A percentile compares a stretch with the other conserved stretches of the same genome.
Evolutionary conservation across 495 filamentous ascomycete genomes (phyloP).

Genomic region (Penicillium diatomitis): DNA sequence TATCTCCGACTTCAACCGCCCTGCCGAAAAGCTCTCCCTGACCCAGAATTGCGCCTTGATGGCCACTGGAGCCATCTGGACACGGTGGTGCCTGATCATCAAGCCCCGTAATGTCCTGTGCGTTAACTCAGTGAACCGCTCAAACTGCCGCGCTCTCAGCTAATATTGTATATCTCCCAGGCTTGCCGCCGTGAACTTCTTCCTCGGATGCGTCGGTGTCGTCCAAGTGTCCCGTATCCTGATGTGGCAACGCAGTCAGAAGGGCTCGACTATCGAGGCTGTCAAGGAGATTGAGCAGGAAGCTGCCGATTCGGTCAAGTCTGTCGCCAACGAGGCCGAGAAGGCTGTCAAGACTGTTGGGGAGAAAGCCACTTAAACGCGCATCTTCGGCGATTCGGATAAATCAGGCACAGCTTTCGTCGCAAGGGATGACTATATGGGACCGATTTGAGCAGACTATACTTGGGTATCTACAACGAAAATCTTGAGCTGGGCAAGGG

Average conservation of each 20-base stretch:
- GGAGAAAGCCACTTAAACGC: slow-evolving; percentile 19
- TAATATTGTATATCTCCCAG: slow-evolving; percentile 27
- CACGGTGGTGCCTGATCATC: slow-evolving; percentile 96
- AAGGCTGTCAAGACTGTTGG: slow-evolving; percentile 18
- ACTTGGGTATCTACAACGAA: slow-evolving; percentile 6
- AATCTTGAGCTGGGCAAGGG: background rate
- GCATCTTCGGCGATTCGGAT: too few relatives aligned
- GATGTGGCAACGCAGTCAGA: slow-evolving; percentile 54
- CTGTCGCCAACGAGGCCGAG: slow-evolving; percentile 17
- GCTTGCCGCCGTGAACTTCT: slow-evolving; percentile 95
- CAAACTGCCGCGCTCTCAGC: background rate
- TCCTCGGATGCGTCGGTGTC: slow-evolving; percentile 79
- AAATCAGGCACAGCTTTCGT: too few relatives aligned
- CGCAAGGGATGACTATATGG: background rate
- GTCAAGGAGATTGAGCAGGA: slow-evolving; percentile 42
- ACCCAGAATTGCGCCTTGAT: slow-evolving; percentile 84
- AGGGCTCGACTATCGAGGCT: slow-evolving; percentile 33
- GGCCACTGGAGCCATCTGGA: slow-evolving; percentile 93
- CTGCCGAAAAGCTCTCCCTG: slow-evolving; percentile 84
- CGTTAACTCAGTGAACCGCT: slow-evolving; percentile 9
- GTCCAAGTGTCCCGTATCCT: slow-evolving; percentile 73
- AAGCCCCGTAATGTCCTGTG: slow-evolving; percentile 85
- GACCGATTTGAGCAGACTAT: slow-evolving; percentile 3
- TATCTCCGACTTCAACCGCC: slow-evolving; percentile 82
- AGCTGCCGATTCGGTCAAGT: slow-evolving; percentile 34